Percentiles rank a stretch among this genome's conserved stretches.
Evolutionary conservation across 129 eudicot species (phyloP).

Genomic region (Flaveria brownii): DNA sequence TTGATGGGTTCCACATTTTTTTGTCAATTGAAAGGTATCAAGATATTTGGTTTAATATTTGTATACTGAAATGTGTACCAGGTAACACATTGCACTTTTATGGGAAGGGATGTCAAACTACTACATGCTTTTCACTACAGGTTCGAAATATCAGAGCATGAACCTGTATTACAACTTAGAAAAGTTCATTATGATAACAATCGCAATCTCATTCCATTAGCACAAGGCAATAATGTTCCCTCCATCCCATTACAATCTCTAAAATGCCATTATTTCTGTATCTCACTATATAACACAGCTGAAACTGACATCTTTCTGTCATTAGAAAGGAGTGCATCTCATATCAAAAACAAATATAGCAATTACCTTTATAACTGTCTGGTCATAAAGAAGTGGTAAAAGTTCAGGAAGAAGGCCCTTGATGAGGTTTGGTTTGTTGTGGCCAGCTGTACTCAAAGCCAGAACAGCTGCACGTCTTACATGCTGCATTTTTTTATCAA

Average conservation of each 20-base stretch:
- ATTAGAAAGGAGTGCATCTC: not conserved
- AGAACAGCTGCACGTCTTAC: slow-evolving; percentile 98
- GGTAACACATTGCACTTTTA: not conserved
- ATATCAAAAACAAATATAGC: not conserved
- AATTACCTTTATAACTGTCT: slow-evolving; percentile 86
- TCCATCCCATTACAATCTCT: not conserved
- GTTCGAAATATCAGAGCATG: not conserved
- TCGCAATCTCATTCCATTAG: not conserved
- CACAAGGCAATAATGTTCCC: not conserved
- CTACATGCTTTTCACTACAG: slow-evolving; percentile 19
- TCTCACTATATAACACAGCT: slow-evolving; percentile 3
- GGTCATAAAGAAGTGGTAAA: slow-evolving; percentile 93
- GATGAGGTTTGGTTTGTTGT: slow-evolving; percentile 91
- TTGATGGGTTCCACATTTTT: no score
- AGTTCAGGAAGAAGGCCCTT: slow-evolving; percentile 88
- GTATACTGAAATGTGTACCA: not conserved
- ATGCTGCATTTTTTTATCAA: slow-evolving; percentile 61
- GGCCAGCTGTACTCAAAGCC: slow-evolving; percentile 98
- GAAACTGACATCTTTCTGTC: not conserved
- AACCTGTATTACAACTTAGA: not conserved
- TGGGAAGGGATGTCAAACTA: not conserved
- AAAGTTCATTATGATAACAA: not conserved
- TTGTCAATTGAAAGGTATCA: not conserved
- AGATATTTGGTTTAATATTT: not conserved
- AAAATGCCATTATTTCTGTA: slow-evolving; percentile 2